These are phyloP conservation scores for Myxozyma vanderwaltii DNA, from an alignment of 805 yeast species.

Conservation along the genomic window DNA sequence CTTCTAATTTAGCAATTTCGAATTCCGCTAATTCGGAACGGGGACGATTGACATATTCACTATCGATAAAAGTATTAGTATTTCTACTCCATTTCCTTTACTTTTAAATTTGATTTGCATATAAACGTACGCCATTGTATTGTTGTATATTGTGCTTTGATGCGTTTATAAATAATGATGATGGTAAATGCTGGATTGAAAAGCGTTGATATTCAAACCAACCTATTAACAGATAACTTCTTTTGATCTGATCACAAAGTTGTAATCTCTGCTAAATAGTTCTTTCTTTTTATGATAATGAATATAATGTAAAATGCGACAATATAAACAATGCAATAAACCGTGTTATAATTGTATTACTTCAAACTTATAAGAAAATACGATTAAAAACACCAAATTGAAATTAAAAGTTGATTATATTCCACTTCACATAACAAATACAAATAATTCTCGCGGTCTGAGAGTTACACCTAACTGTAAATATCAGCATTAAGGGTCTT, in stretches of 20 bases:
- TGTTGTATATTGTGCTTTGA: background rate
- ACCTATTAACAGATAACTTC: too few relatives aligned
- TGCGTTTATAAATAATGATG: background rate
- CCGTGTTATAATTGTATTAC: too few relatives aligned
- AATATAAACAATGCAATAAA: too few relatives aligned
- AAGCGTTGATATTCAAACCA: too few relatives aligned
- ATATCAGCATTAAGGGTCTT: background rate
- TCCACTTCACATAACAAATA: background rate
- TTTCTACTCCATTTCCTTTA: background rate
- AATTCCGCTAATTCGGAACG: constrained; percentile 76
- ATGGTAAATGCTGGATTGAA: background rate
- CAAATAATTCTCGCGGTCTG: background rate
- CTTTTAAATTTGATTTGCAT: background rate
- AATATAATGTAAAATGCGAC: too few relatives aligned
- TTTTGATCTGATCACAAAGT: too few relatives aligned
- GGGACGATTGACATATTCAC: constrained; percentile 72
- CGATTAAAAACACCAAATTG: too few relatives aligned
- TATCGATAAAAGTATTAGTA: constrained; percentile 33
- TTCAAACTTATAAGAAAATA: too few relatives aligned
- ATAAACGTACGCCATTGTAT: constrained; percentile 23
- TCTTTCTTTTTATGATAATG: too few relatives aligned
- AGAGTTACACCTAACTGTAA: background rate
- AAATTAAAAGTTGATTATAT: background rate
- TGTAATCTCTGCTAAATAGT: too few relatives aligned
- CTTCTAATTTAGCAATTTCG: constrained; percentile 81